Evolutionary conservation across 805 yeast species (phyloP).

Genomic region (Wilhelminamyces savonicus): DNA sequence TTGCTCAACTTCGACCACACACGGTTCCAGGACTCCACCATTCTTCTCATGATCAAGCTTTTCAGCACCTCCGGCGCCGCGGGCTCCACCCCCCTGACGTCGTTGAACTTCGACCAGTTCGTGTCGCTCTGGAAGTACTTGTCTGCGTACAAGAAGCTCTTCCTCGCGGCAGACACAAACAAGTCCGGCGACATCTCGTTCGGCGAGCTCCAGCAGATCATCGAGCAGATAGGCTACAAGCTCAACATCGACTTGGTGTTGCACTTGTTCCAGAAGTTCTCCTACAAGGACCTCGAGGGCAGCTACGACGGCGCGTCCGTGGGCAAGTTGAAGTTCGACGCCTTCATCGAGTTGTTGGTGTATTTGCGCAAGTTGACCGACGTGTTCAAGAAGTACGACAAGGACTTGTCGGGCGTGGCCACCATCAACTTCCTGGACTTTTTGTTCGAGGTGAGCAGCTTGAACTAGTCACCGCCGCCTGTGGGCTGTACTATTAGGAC

Average conservation of each 20-base stretch:
- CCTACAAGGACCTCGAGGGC: conserved; percentile 19
- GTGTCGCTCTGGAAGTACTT: conserved; percentile 64
- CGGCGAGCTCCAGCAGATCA: conserved; percentile 56
- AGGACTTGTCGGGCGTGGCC: conserved; percentile 68
- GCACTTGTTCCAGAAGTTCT: conserved; percentile 52
- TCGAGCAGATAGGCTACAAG: conserved; percentile 61
- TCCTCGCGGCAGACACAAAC: conserved; percentile 56
- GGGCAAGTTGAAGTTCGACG: conserved; percentile 62
- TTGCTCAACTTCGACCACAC: conserved; percentile 61
- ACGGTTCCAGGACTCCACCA: conserved; percentile 53
- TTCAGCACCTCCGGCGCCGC: conserved; percentile 36
- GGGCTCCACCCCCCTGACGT: conserved; percentile 11
- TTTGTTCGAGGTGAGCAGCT: conserved; percentile 45
- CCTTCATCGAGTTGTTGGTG: conserved; percentile 74
- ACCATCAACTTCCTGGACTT: conserved; percentile 61
- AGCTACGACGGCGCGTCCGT: conserved; percentile 20
- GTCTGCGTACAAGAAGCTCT: conserved; percentile 59
- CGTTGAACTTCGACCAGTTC: conserved; percentile 51
- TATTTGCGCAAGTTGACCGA: conserved; percentile 74
- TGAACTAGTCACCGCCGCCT: conserved; percentile 3
- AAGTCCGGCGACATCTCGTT: conserved; percentile 54
- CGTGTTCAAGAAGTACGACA: conserved; percentile 69
- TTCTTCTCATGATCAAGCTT: conserved; percentile 54
- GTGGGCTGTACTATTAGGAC: too few relatives aligned
- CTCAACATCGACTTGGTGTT: conserved; percentile 51